Percentiles rank a stretch among this genome's conserved stretches.
Conservation (phyloP, 1,139 yeast species). For the Yamadazyma spencermartinsiae region DNA sequence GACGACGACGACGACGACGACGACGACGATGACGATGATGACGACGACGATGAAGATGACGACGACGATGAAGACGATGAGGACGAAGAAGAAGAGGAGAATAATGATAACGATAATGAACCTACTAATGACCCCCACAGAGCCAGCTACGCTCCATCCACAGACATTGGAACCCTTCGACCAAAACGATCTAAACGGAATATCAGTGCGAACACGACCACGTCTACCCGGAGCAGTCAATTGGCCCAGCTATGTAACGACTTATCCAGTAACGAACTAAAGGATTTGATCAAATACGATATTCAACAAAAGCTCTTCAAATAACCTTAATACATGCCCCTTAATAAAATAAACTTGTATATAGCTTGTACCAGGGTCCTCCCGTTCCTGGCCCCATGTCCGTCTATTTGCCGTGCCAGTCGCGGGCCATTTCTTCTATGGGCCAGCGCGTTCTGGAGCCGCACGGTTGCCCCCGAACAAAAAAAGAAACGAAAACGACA, state of each 20-base stretch:
- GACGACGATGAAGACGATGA: slow-evolving; percentile 9
- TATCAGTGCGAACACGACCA: not conserved
- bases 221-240: slow-evolving; percentile 4
- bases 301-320: slow-evolving; percentile 20
- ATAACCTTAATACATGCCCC: too few species aligned
- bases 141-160: not conserved
- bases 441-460: slow-evolving; percentile 1
- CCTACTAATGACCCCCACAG: not conserved
- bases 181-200: not conserved
- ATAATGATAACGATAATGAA: slow-evolving; percentile 3
- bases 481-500: too few species aligned
- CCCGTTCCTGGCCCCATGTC: too few species aligned
- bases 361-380: too few species aligned
- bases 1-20: slow-evolving; percentile 6
- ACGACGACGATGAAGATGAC: slow-evolving; percentile 2
- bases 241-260: slow-evolving; percentile 4
- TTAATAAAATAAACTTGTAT: too few species aligned
- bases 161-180: not conserved
- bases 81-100: slow-evolving; percentile 9
- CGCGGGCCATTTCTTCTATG: too few species aligned
- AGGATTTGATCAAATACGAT: slow-evolving; percentile 21
- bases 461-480: not conserved
- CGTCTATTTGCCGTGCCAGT: too few species aligned
- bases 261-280: slow-evolving; percentile 16
- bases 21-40: slow-evolving; percentile 1